phyloP scores from a whole-genome alignment of 257 asterid species.

The Leptodermis oblonga region DNA sequence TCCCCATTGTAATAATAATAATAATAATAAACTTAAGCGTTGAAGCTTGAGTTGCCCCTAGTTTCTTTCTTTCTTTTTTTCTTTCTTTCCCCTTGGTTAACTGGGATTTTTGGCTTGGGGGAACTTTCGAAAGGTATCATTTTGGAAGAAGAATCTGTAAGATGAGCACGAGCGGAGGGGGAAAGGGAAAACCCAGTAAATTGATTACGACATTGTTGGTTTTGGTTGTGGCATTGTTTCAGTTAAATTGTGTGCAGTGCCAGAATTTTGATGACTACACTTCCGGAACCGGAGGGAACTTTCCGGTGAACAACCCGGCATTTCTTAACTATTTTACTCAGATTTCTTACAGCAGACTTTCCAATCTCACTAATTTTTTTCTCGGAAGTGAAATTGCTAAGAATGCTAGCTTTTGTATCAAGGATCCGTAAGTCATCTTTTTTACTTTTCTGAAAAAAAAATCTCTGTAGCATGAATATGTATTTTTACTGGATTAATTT shows the following conservation, averaged over 20 bases:
- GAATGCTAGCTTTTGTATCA: slow-evolving; percentile 55
- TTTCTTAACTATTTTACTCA: slow-evolving; percentile 33
- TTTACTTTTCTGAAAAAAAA: no score
- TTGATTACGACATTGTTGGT: background rate
- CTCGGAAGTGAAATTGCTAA: slow-evolving; percentile 44
- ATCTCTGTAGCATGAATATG: no score
- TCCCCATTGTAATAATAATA: no score
- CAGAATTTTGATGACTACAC: slow-evolving; percentile 24
- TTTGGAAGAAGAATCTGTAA: no score
- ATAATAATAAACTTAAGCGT: no score
- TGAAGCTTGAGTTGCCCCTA: background rate
- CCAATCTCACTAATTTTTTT: slow-evolving; percentile 46
- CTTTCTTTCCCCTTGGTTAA: background rate
- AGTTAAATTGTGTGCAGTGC: slow-evolving; percentile 31
- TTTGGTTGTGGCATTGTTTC: slow-evolving; percentile 12
- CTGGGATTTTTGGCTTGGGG: slow-evolving; percentile 1
- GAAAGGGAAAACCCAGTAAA: slow-evolving; percentile 8
- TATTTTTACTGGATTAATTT: background rate
- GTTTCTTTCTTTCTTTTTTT: no score
- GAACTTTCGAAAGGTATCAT: background rate
- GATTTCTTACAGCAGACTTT: slow-evolving; percentile 33
- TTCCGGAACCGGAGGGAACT: slow-evolving; percentile 11
- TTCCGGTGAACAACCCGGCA: slow-evolving; percentile 23
- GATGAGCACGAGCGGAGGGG: slow-evolving; percentile 3
- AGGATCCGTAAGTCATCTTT: slow-evolving; percentile 41